Base-by-base conservation (phyloP, 345 rosid species). In the Geranium brycei region DNA sequence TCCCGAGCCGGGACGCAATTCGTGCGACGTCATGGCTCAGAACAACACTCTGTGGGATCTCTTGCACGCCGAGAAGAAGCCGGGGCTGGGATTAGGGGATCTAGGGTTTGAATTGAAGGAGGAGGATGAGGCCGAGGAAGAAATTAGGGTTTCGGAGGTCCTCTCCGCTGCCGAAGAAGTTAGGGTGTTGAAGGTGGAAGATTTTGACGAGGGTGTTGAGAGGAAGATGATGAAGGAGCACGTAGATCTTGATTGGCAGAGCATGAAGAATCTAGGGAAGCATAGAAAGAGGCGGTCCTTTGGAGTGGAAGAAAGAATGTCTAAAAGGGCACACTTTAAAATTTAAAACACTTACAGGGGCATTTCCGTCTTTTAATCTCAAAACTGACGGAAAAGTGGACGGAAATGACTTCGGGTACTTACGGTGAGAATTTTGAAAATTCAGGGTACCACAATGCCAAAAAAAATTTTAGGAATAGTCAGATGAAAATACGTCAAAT, bases 221-320 rank as follows among this genome's bases (percentile, higher is more conserved):
- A 41, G 76, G 7, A 83, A 72, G 72, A 81, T 83, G 31, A 79
- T 83, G 84, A 82, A 77, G 73, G 88, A 86, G 58, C 77, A 83
- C 60, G 77, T 86, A 76, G 88, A 83, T 78, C 88, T 83, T 70
- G 91, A 83, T 61, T 62, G 68, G 74, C 76, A 71, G 60, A 71
- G 63, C 58, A 80, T 73, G 75, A 81, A 70, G 67, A 38, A 32
- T 60, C 32, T 56, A 19, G 64, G 77, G 30, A 71, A 66, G 61
- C 71, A 76, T 59, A n/a, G n/a, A n/a, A n/a, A n/a, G n/a, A n/a
- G n/a, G n/a, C n/a, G n/a, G n/a, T n/a, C n/a, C n/a, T n/a, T n/a
- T n/a, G n/a, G n/a, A n/a, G n/a, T n/a, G n/a, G n/a, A n/a, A n/a
- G n/a, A n/a, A n/a, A n/a, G n/a, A n/a, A n/a, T n/a, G n/a, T n/a